Percentiles rank a stretch among this genome's conserved stretches.
Conservation (phyloP, 192 early-diverging fungal genomes). For the Mortierella claussenii region DNA sequence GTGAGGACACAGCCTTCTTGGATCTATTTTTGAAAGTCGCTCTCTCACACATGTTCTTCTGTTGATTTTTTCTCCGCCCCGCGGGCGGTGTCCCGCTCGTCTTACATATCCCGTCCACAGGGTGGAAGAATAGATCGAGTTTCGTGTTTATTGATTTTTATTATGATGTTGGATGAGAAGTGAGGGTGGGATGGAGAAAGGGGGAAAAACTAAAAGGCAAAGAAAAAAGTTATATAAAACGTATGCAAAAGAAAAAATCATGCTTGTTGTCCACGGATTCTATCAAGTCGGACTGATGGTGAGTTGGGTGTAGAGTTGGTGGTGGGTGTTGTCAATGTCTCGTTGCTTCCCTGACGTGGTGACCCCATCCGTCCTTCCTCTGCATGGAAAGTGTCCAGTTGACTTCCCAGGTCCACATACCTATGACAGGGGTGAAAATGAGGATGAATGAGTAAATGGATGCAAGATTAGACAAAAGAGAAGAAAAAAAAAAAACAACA, state of each 20-base stretch:
- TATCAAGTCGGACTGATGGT: slow-evolving; percentile 36
- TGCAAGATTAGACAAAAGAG: too few species aligned
- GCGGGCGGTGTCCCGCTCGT: too few species aligned
- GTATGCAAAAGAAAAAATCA: not conserved
- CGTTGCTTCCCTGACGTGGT: slow-evolving; percentile 45
- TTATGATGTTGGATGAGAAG: too few species aligned
- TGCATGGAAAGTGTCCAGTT: slow-evolving; percentile 49
- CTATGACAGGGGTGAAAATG: slow-evolving; percentile 11
- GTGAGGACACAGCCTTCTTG: too few species aligned
- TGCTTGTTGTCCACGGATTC: slow-evolving; percentile 28
- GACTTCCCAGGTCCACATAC: slow-evolving; percentile 50
- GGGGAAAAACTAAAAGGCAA: not conserved
- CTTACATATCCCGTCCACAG: too few species aligned
- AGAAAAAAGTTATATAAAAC: not conserved
- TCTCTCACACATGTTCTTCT: too few species aligned
- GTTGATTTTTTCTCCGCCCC: too few species aligned
- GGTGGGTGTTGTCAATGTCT: slow-evolving; percentile 25
- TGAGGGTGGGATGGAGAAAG: too few species aligned
- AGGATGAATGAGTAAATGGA: too few species aligned
- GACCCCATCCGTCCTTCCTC: slow-evolving; percentile 49
- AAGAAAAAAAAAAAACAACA: not conserved
- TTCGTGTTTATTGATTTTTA: too few species aligned
- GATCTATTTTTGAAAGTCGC: too few species aligned
- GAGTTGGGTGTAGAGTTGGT: slow-evolving; percentile 10
- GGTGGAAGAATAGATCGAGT: too few species aligned